Percentiles rank a stretch among this genome's conserved stretches.
Conservation (phyloP, 352 stramenopile species). For the Globisporangium barbulae region DNA sequence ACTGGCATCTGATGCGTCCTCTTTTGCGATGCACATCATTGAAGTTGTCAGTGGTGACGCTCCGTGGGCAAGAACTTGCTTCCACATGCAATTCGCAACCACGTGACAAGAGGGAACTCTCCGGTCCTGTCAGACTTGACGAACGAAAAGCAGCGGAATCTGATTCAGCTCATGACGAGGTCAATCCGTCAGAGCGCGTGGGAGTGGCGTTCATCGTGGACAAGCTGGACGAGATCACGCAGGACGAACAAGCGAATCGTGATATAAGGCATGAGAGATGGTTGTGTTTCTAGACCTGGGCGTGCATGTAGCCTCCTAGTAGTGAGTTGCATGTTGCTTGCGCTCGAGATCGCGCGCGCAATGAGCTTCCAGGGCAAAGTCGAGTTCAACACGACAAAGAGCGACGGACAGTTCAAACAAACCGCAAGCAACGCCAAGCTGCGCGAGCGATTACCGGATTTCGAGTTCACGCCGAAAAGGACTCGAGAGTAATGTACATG, state of each 20-base stretch:
- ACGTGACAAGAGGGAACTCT: background rate
- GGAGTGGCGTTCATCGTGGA: background rate
- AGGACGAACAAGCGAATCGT: background rate
- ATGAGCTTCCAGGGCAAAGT: slow-evolving; percentile 86
- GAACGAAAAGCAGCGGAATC: background rate
- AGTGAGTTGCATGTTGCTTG: slow-evolving; percentile 16
- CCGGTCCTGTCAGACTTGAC: background rate
- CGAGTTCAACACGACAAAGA: slow-evolving; percentile 91
- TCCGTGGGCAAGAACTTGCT: background rate
- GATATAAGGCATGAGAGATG: no score
- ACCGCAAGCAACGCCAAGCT: slow-evolving; percentile 97
- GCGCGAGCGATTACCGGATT: slow-evolving; percentile 78
- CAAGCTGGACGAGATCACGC: background rate
- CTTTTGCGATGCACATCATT: slow-evolving; percentile 13
- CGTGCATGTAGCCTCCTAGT: no score
- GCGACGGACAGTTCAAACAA: slow-evolving; percentile 99
- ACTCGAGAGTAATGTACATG: slow-evolving; percentile 21
- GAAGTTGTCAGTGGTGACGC: slow-evolving; percentile 1
- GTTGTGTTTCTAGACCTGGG: no score
- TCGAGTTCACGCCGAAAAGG: slow-evolving; percentile 95
- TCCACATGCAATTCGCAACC: background rate
- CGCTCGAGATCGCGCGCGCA: slow-evolving; percentile 61
- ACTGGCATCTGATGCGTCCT: slow-evolving; percentile 1
- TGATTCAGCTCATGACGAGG: background rate
- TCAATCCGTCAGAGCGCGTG: background rate